Evolutionary conservation across 2,329 filamentous ascomycete species (phyloP).

Genomic region (Samsoniella hepiali): DNA sequence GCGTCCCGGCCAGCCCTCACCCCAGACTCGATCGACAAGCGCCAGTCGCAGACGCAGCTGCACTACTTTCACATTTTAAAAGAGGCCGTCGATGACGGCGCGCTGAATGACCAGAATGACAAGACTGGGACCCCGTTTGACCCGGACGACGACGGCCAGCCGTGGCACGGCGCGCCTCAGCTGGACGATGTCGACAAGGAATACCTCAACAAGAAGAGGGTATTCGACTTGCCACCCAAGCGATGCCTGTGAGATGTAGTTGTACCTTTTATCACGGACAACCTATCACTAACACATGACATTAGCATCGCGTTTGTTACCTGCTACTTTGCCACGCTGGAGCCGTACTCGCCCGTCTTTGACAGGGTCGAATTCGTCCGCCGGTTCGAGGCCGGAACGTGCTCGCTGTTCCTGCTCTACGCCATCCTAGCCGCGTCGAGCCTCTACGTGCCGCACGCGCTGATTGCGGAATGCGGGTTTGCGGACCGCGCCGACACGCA

Average conservation of each 20-base stretch:
- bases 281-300: background rate
- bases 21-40: background rate
- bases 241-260: background rate
- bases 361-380: conserved; percentile 2
- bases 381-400: background rate
- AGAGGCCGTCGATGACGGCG: conserved; percentile 5
- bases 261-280: no score
- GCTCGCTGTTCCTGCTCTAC: conserved; percentile 12
- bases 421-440: background rate
- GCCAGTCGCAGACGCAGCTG: background rate
- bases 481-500: background rate
- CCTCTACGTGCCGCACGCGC: background rate
- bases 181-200: conserved; percentile 14
- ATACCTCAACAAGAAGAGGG: conserved; percentile 8
- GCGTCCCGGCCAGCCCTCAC: background rate
- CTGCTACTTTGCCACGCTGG: background rate
- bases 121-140: background rate
- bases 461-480: background rate
- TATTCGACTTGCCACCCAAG: conserved; percentile 4
- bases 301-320: background rate
- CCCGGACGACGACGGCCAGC: background rate
- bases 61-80: conserved; percentile 6
- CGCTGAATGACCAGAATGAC: background rate
- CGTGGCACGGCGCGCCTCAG: background rate
- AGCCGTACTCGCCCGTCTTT: conserved; percentile 7